A percentile compares a stretch with the other conserved stretches of the same genome.
phyloP scores from a whole-genome alignment of 768 basidiomycete genomes.

The Pleurotus tuber-regium region DNA sequence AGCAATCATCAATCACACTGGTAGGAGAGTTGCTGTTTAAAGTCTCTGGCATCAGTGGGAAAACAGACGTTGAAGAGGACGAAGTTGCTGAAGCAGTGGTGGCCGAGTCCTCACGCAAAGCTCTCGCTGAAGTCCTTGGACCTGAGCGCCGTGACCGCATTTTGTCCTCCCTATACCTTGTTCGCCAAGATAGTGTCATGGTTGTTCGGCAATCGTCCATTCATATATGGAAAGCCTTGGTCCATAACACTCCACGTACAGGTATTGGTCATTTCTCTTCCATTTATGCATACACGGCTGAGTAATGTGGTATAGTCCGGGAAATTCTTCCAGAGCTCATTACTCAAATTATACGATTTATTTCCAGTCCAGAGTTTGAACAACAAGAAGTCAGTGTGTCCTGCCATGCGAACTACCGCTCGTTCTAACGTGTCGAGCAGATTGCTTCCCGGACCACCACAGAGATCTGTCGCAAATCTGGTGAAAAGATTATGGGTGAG shows the following conservation, averaged over 20 bases:
- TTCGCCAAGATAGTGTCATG: constrained; percentile 89
- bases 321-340: constrained; percentile 90
- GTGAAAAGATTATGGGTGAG: constrained; percentile 85
- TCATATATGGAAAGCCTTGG: constrained; percentile 97
- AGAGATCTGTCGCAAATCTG: constrained; percentile 93
- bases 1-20: constrained; percentile 95
- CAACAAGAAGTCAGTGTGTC: constrained; percentile 76
- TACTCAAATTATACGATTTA: constrained; percentile 68
- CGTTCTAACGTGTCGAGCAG: constrained; percentile 35
- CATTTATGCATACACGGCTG: constrained; percentile 7
- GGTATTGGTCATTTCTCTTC: constrained; percentile 40
- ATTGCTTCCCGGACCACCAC: constrained; percentile 85
- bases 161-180: constrained; percentile 85
- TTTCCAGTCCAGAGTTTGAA: constrained; percentile 78
- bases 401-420: neutral
- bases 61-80: constrained; percentile 74
- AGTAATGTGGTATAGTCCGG: constrained; percentile 49
- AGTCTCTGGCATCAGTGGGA: constrained; percentile 92
- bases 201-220: constrained; percentile 88
- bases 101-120: constrained; percentile 80
- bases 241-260: constrained; percentile 90
- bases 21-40: constrained; percentile 97
- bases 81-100: constrained; percentile 55
- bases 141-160: constrained; percentile 87
- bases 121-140: constrained; percentile 86